Percentiles rank a stretch among this genome's conserved stretches.
Conservation (phyloP, 179 eudicot species). For the Corrigiola litoralis region DNA sequence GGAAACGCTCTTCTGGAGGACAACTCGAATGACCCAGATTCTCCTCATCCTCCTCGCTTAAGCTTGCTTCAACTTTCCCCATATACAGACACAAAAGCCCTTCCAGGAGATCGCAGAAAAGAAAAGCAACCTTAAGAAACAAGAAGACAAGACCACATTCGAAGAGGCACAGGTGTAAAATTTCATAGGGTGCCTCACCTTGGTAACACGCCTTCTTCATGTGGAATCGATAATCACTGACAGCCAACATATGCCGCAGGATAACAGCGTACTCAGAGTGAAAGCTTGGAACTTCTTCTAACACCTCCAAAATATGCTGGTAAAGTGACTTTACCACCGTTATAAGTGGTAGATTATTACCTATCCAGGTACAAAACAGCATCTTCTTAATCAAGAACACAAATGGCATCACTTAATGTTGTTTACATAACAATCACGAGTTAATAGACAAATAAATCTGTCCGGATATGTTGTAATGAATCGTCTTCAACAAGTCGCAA, state of each 20-base stretch:
- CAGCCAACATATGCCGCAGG: conserved; percentile 66
- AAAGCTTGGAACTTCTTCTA: conserved; percentile 76
- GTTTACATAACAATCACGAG: too few species aligned
- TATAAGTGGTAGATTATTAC: conserved; percentile 52
- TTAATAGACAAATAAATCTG: too few species aligned
- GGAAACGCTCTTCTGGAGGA: conserved; percentile 69
- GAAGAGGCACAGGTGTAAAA: background rate
- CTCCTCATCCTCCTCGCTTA: conserved; percentile 44
- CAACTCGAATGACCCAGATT: conserved; percentile 33
- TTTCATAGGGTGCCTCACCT: conserved; percentile 45
- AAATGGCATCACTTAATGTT: too few species aligned
- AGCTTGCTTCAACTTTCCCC: conserved; percentile 64
- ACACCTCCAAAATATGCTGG: conserved; percentile 73
- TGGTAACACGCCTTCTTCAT: conserved; percentile 67
- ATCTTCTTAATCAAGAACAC: background rate
- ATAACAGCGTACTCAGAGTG: conserved; percentile 84
- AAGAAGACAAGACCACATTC: background rate
- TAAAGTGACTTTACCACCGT: conserved; percentile 67
- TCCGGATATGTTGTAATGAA: too few species aligned
- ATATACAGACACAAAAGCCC: conserved; percentile 69
- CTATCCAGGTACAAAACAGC: conserved; percentile 33
- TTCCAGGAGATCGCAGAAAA: conserved; percentile 21
- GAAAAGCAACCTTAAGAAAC: background rate
- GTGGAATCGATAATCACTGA: conserved; percentile 69
- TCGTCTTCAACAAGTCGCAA: too few species aligned